phyloP scores from a whole-genome alignment of 164 flowering plant genomes.

The Akebia trifoliata region DNA sequence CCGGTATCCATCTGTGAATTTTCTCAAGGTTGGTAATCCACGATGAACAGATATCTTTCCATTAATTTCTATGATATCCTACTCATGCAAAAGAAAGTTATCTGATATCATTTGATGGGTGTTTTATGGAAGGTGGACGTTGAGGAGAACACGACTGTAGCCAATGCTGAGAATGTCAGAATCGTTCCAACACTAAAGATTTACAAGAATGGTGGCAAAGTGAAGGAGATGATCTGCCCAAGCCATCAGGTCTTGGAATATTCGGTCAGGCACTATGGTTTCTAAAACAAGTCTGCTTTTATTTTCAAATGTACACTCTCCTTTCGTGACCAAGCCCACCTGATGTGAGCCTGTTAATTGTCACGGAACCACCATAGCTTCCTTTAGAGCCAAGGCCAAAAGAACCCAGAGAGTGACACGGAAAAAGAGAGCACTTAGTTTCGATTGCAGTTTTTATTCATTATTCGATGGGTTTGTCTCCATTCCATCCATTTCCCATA shows the following conservation, averaged over 20 bases:
- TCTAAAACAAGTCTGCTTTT: slow-evolving; percentile 22
- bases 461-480: slow-evolving; percentile 38
- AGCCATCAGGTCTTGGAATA: slow-evolving; percentile 68
- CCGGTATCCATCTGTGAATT: slow-evolving; percentile 70
- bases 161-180: slow-evolving; percentile 58
- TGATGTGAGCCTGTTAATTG: slow-evolving; percentile 20
- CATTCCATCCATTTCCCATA: background rate
- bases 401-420: slow-evolving; percentile 36
- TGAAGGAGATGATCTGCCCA: slow-evolving; percentile 84
- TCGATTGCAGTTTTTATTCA: slow-evolving; percentile 33
- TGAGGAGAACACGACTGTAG: slow-evolving; percentile 50
- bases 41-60: background rate
- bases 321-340: too few relatives aligned
- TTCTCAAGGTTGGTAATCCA: slow-evolving; percentile 57
- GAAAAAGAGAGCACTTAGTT: slow-evolving; percentile 28
- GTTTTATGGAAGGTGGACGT: slow-evolving; percentile 64
- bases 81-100: background rate
- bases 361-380: slow-evolving; percentile 37
- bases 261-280: slow-evolving; percentile 81
- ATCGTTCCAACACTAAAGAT: slow-evolving; percentile 87
- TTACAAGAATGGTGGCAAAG: slow-evolving; percentile 63
- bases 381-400: slow-evolving; percentile 30
- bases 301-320: too few relatives aligned
- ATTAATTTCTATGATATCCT: background rate
- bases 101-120: slow-evolving; percentile 1